Evolutionary conservation across 2,329 filamentous ascomycete genomes (phyloP), one percentile per base, ranked within the genome.

Genomic region (Trichoderma oligosporum): DNA sequence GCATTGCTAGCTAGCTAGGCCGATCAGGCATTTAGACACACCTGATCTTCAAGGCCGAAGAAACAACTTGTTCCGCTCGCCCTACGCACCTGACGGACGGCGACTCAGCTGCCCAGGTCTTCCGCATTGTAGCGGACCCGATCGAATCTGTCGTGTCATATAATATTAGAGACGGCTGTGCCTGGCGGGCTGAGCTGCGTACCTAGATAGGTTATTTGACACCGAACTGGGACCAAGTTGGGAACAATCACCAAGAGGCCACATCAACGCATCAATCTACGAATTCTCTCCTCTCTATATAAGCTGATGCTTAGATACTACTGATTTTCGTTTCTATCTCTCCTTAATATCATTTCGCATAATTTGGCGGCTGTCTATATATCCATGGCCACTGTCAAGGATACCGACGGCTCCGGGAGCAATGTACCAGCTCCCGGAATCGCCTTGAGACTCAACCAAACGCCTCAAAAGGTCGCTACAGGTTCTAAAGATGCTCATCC

Each of bases 401-500:
- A 63, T 55, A 44, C 59, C 55, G 62, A 63, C 27, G 49, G 61
- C 48, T 57, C 64, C 54, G 68, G 67, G 45, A 60, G 56, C 46
- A 61, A 41, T 58, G 62, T 67, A 16, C 67, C 73, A 39, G 65
- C 67, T n/a, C 66, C 71, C 27, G 69, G 70, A 29, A 52, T 68
- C 12, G 58, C 61, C 42, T 60, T 63, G 47, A 68, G 64, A 39
- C 39, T 68, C 49, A 56, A 46, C 14, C 48, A 59, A 14, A 49
- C 64, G 12, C 56, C 61, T 14, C 58, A 65, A 31, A 60, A 63
- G 41, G 48, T 49, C 24, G 54, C 61, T 9, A 41, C 38, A 4
- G 20, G 27, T n/a, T n/a, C 57, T 22, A 49, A 60, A 33, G 58
- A 62, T 52, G 61, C 62, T 29, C 82, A 85, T 65, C 82, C 82